Evolutionary conservation across 257 asterid species (phyloP).

Genomic region (Forsythia viridissima): DNA sequence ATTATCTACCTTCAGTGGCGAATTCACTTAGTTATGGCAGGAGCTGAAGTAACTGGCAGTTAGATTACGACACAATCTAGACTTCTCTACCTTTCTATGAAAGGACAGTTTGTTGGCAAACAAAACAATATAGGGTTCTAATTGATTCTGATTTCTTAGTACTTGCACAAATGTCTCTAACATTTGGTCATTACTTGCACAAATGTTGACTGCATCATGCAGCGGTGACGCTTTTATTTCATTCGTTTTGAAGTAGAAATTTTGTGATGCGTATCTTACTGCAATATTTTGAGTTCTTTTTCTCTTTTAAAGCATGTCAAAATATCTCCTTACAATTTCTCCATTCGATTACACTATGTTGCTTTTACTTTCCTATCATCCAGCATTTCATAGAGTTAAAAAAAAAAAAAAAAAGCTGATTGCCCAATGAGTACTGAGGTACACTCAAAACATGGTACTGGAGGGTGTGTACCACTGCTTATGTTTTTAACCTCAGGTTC

Average conservation of each 20-base stretch:
- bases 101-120: constrained; percentile 22
- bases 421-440: no score
- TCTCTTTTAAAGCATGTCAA: neutral
- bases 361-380: neutral
- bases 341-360: neutral
- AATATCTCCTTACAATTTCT: neutral
- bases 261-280: neutral
- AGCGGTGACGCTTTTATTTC: neutral
- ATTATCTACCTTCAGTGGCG: constrained; percentile 42
- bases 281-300: neutral
- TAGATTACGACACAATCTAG: constrained; percentile 8
- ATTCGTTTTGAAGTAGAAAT: neutral
- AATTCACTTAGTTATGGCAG: constrained; percentile 35
- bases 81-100: constrained; percentile 8
- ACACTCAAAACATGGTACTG: no score
- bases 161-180: neutral
- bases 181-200: neutral
- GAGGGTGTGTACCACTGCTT: no score
- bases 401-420: no score
- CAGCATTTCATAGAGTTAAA: neutral
- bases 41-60: constrained; percentile 32
- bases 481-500: neutral
- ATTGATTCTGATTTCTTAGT: neutral
- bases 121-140: constrained; percentile 7
- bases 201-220: neutral